Evolutionary conservation across 1,284 basidiomycete species (phyloP), one percentile per base, ranked within the genome.

Genomic region (Marasmius tenuissimus): DNA sequence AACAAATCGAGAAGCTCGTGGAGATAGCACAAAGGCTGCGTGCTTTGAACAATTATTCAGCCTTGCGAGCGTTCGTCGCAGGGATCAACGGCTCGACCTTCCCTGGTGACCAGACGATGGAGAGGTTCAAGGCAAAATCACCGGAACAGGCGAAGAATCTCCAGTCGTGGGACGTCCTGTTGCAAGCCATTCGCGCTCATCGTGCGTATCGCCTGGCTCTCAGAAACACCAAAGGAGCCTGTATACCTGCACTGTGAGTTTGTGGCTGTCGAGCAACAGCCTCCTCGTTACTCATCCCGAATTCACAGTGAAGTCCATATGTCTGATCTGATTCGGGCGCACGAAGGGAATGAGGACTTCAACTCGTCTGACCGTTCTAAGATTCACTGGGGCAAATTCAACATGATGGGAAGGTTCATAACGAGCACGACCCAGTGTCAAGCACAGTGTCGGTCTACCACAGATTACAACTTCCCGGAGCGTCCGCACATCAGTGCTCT

Each of bases 341-440:
- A 93, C 63, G 90, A 91, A 75, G 89, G 86, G 62, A 93, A 93
- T 64, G 77, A 80, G 7, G 89, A 93, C 68, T 78, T 81, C 63
- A 83, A 85, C 65, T 75, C 82, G 12, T 76, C 81, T 18, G 86
- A 91, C 67, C 75, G 82, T 5, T 75, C 71, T 38, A 88, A 87
- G 72, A 89, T 93, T 54, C 91, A 93, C 67, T 93, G 91, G 91
- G 91, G 88, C 22, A 93, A 93, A 73, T 93, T 88, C 73, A 92
- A 89, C 69, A 87, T 93, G 86, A 88, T 93, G 78, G 92, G 89
- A 37, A 81, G 84, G 61, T 92, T 92, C 70, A 86, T 93, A 63
- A 82, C 83, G 59, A 84, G 80, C 62, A 89, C 89, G 8, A 82
- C 81, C 0, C 83, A 88, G 66, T 91, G 86, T 65, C 91, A 93